Conservation (phyloP, 495 filamentous ascomycete genomes). For the Talaromyces liani region DNA sequence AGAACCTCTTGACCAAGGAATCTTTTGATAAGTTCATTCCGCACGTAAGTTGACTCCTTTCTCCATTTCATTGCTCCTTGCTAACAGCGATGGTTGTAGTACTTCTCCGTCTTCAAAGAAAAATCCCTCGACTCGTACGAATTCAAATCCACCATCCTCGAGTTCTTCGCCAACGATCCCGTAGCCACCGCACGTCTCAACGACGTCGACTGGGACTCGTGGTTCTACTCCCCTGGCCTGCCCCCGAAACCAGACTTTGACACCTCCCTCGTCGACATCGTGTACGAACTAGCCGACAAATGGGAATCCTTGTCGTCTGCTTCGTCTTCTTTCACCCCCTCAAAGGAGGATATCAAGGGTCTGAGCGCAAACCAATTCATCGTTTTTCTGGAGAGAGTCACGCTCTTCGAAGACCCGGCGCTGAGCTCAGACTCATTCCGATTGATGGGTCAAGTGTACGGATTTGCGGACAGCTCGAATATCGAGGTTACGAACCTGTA, state of each 20-base stretch:
- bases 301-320: conserved; percentile 53
- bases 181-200: conserved; percentile 59
- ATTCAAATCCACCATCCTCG: conserved; percentile 78
- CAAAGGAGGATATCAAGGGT: conserved; percentile 54
- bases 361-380: conserved; percentile 82
- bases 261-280: conserved; percentile 77
- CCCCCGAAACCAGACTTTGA: conserved; percentile 89
- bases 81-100: conserved; percentile 30
- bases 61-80: too few relatives aligned
- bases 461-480: conserved; percentile 61
- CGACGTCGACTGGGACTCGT: conserved; percentile 76
- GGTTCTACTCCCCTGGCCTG: conserved; percentile 77
- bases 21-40: conserved; percentile 93
- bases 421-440: conserved; percentile 55
- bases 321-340: conserved; percentile 59
- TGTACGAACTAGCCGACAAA: conserved; percentile 71
- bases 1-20: conserved; percentile 73
- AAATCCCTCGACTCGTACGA: conserved; percentile 87
- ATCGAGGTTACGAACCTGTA: conserved; percentile 78
- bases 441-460: conserved; percentile 65
- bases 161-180: conserved; percentile 69
- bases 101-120: conserved; percentile 73
- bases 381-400: conserved; percentile 76
- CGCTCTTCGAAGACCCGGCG: conserved; percentile 49
- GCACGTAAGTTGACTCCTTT: conserved; percentile 39